phyloP scores from a whole-genome alignment of 495 filamentous ascomycete genomes.

The Penicillium ochrochloron region DNA sequence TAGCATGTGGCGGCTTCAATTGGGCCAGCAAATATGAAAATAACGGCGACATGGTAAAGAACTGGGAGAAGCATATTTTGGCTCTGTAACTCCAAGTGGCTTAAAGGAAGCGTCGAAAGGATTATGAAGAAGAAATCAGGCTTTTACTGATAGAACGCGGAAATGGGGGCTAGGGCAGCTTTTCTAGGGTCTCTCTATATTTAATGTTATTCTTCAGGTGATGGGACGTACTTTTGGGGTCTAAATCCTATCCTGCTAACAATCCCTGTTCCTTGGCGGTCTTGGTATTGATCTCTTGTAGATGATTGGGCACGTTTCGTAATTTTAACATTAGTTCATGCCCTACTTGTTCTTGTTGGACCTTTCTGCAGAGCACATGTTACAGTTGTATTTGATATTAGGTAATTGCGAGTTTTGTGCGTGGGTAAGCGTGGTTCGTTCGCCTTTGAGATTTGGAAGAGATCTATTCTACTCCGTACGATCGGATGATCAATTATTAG shows the following conservation, averaged over 20 bases:
- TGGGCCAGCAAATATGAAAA: background rate
- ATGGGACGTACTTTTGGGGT: background rate
- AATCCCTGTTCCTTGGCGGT: constrained; percentile 7
- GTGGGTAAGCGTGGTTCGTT: too few relatives aligned
- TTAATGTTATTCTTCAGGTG: background rate
- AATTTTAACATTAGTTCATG: too few relatives aligned
- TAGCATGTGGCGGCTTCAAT: constrained; percentile 16
- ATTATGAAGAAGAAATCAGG: too few relatives aligned
- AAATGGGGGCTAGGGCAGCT: background rate
- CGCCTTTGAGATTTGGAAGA: too few relatives aligned
- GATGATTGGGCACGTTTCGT: too few relatives aligned
- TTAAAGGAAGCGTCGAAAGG: too few relatives aligned
- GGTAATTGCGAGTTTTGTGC: too few relatives aligned
- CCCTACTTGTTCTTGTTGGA: too few relatives aligned
- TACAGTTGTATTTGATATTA: too few relatives aligned
- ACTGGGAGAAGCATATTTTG: background rate
- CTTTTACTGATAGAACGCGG: background rate
- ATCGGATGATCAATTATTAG: too few relatives aligned
- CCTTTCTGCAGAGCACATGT: too few relatives aligned
- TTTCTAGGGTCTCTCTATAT: background rate
- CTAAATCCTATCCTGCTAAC: background rate
- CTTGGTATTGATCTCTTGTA: background rate
- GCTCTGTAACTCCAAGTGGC: background rate
- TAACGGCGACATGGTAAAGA: background rate
- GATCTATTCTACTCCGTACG: too few relatives aligned